Conservation (phyloP, 2,329 filamentous ascomycete species). For the Ophiostoma ulmi region DNA sequence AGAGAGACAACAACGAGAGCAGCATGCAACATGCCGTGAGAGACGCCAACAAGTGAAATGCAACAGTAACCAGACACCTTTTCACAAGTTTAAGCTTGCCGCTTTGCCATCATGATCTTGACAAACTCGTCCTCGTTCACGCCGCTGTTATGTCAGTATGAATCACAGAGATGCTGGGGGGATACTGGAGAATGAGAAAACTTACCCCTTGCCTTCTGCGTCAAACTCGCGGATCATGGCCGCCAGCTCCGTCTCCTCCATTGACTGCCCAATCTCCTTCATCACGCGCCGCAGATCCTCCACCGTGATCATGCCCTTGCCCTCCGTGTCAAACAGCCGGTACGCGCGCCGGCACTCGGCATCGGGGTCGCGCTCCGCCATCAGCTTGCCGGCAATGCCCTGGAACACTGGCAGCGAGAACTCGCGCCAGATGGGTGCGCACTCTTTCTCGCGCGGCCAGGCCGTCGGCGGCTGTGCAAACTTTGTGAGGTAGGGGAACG, state of each 20-base stretch:
- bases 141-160: conserved; percentile 37
- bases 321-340: conserved; percentile 84
- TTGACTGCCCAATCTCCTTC: conserved; percentile 82
- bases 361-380: conserved; percentile 74
- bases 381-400: conserved; percentile 70
- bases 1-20: too few relatives aligned
- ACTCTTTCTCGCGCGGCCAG: conserved; percentile 50
- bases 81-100: conserved; percentile 25
- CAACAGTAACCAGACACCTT: background rate
- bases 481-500: conserved; percentile 72
- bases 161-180: too few relatives aligned
- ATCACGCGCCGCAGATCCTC: conserved; percentile 84
- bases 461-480: conserved; percentile 68
- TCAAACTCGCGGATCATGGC: conserved; percentile 99
- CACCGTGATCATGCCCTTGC: conserved; percentile 84
- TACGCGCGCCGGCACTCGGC: conserved; percentile 92
- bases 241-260: conserved; percentile 85
- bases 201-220: conserved; percentile 73
- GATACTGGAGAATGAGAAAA: background rate
- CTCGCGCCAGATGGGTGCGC: conserved; percentile 61
- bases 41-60: background rate
- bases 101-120: conserved; percentile 51
- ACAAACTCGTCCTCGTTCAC: conserved; percentile 66
- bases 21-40: background rate
- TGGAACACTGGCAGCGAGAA: conserved; percentile 70